Evolutionary conservation across 768 basidiomycete genomes (phyloP).

Genomic region (Goffeauzyma gilvescens): DNA sequence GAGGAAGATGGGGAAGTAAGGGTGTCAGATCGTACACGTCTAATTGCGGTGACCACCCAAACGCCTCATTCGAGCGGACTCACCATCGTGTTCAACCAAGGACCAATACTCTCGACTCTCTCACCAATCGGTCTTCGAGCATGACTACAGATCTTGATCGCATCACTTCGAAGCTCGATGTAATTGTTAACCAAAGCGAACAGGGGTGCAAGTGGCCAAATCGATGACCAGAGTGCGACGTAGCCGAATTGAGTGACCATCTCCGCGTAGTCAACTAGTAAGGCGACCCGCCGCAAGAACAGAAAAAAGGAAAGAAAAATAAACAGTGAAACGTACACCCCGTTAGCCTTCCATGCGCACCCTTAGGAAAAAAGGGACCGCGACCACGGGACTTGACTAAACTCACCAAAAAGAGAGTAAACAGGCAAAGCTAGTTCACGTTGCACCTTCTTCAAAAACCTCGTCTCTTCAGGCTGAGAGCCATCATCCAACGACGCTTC

Average conservation of each 20-base stretch:
- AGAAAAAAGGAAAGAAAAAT: not conserved
- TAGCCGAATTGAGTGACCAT: constrained; percentile 88
- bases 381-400: no score
- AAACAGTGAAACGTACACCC: no score
- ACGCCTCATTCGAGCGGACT: no score
- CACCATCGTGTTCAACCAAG: constrained; percentile 75
- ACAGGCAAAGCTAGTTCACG: constrained; percentile 59
- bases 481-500: not conserved
- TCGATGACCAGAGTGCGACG: constrained; percentile 73
- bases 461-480: constrained; percentile 38
- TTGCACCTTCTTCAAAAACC: constrained; percentile 60
- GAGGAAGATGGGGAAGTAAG: not conserved
- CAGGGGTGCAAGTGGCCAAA: constrained; percentile 78
- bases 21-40: not conserved
- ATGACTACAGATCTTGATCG: constrained; percentile 81
- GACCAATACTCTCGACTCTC: constrained; percentile 80
- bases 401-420: constrained; percentile 51
- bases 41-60: not conserved
- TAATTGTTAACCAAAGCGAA: constrained; percentile 81
- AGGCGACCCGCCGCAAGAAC: not conserved
- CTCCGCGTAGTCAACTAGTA: constrained; percentile 60
- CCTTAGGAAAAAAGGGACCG: no score
- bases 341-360: no score
- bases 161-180: constrained; percentile 76
- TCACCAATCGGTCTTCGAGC: constrained; percentile 62